A percentile compares a stretch with the other conserved stretches of the same genome.
Conservation (phyloP, 139 green algal genomes). For the Chlorella sp. region DNA sequence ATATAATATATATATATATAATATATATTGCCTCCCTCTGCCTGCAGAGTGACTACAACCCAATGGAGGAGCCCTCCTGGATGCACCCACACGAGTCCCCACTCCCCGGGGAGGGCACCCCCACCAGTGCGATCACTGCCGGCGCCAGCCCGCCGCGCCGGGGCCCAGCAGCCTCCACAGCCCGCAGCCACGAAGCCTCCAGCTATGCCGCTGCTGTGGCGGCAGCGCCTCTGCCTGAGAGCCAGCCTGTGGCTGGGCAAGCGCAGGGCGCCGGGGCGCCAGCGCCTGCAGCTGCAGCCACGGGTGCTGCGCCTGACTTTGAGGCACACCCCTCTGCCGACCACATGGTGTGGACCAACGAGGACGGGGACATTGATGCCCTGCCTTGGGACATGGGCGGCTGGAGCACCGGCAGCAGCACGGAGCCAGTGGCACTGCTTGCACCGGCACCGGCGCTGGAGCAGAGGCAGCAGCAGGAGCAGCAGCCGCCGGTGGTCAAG, state of each 20-base stretch:
- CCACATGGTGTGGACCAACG: conserved; percentile 48
- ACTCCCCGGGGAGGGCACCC: not conserved
- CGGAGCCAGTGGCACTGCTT: not conserved
- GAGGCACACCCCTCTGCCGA: conserved; percentile 9
- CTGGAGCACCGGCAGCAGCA: conserved; percentile 34
- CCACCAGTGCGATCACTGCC: conserved; percentile 13
- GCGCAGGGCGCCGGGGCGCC: not conserved
- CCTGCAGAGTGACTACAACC: conserved; percentile 64
- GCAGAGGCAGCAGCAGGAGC: not conserved
- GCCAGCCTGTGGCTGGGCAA: not conserved
- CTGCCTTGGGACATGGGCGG: conserved; percentile 48
- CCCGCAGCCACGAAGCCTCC: not conserved
- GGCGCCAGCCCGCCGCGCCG: conserved; percentile 9
- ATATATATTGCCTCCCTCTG: not conserved
- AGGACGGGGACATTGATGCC: conserved; percentile 40
- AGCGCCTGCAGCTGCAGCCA: not conserved
- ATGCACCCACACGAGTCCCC: conserved; percentile 38
- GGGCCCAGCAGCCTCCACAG: not conserved
- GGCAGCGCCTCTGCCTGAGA: not conserved
- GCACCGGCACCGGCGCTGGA: not conserved
- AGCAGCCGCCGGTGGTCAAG: not conserved
- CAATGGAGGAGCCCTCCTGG: conserved; percentile 77
- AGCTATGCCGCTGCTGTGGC: not conserved
- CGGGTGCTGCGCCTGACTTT: too few species aligned
- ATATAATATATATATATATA: too few species aligned